These are phyloP conservation scores for Calonectria hawksworthii DNA, from an alignment of 2,329 filamentous ascomycete species.

Conservation along the genomic window DNA sequence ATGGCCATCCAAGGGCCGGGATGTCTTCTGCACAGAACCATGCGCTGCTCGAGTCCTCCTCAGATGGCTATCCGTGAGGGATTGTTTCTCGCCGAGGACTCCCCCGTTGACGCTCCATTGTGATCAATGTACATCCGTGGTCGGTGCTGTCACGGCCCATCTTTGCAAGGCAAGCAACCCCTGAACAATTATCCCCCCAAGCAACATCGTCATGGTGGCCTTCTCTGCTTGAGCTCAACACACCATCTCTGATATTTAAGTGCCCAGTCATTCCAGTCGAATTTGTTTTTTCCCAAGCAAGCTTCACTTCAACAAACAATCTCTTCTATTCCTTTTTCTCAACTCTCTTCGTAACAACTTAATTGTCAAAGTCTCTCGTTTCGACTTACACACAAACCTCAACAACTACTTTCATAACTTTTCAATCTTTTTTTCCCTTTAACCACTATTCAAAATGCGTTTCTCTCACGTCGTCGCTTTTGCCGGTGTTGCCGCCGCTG, in stretches of 20 bases:
- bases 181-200: background rate
- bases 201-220: background rate
- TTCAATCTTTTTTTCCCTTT: background rate
- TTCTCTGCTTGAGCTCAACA: background rate
- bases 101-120: background rate
- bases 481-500: slow-evolving; percentile 41
- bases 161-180: background rate
- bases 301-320: slow-evolving; percentile 15
- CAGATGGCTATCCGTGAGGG: background rate
- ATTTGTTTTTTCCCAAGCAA: background rate
- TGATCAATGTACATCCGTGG: background rate
- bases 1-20: background rate
- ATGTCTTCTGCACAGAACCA: slow-evolving; percentile 6
- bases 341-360: background rate
- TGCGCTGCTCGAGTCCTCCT: background rate
- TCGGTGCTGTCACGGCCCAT: background rate
- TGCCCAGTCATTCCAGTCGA: background rate
- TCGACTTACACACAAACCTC: slow-evolving; percentile 1
- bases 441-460: slow-evolving; percentile 41
- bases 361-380: slow-evolving; percentile 6
- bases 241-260: slow-evolving; percentile 1
- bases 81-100: slow-evolving; percentile 9
- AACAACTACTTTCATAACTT: slow-evolving; percentile 11
- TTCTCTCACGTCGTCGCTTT: slow-evolving; percentile 45
- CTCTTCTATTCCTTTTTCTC: slow-evolving; percentile 3